Base-by-base conservation (phyloP, 305 asterid genomes). In the Petunia hybrid region DNA sequence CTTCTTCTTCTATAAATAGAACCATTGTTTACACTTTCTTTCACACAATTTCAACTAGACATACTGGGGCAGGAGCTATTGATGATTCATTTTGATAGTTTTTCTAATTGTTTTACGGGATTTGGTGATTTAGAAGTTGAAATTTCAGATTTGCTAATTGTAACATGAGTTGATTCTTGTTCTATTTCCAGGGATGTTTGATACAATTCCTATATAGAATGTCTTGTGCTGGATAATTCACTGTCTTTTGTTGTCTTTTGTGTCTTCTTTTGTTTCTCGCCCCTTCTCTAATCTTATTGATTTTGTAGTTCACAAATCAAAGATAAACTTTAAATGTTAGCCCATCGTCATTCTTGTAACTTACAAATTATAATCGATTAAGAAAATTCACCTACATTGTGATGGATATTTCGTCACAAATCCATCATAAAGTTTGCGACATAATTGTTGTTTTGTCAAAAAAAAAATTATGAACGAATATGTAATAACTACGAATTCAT, bases 61-160 rank as follows among this genome's bases (percentile, higher is more conserved):
- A 22, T 95, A 94, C 84, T 95, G 99, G 99, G 99, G 99, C 51
- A 88, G 98, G 68, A 96, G 98, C 63, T 96, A 94, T 82, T 95
- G 87, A 89, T 80, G 77, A 31, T 71, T 46, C 61, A 46, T 31
- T 45, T 31, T 70, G 42, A 46, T 31, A 4, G 6, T 61, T 31
- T 51, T 51, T 46, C 51, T 51, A 71, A 22, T 22, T 71, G 31
- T 70, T 46, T 31, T 46, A 42, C 31, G 61, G 16, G 1, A 22
- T 70, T 10, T 46, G 77, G 31, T 45, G 41, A 9, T 70, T 10
- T 10, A 38, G 77, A 31, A 22, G 46, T 70, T 46, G 77, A 45
- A 22, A 70, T 70, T 46, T 42, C 43, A 46, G 61, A 70, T 46
- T 8, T 46, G 40, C 35, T n/a, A 71, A 46, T 71, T 71, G 77